These are phyloP conservation scores for Priceomyces haplophilus DNA, from an alignment of 805 yeast species.

Conservation along the genomic window DNA sequence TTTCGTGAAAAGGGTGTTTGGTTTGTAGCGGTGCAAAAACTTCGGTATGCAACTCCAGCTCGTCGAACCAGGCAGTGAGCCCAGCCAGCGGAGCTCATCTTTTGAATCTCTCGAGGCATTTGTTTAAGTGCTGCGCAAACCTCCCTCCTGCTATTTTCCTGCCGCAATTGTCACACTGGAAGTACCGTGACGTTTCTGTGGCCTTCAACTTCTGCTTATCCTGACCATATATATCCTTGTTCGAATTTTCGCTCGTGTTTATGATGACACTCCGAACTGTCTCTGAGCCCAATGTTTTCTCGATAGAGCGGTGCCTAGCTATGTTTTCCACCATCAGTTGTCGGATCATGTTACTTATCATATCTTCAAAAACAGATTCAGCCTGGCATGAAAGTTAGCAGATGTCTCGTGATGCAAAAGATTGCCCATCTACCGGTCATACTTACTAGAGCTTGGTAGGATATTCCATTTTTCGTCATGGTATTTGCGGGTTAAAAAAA, in stretches of 20 bases:
- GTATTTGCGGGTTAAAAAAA: too few relatives aligned
- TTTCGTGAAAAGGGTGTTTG: too few relatives aligned
- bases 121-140: constrained; percentile 89
- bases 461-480: constrained; percentile 18
- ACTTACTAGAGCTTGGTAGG: constrained; percentile 22
- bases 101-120: constrained; percentile 76
- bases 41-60: too few relatives aligned
- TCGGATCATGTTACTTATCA: constrained; percentile 30
- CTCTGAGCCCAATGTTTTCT: constrained; percentile 13
- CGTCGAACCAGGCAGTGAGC: too few relatives aligned
- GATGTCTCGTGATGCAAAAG: neutral
- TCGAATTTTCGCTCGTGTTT: constrained; percentile 13
- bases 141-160: constrained; percentile 87
- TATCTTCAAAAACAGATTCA: constrained; percentile 34
- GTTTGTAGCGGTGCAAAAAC: too few relatives aligned
- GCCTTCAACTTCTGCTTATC: constrained; percentile 43
- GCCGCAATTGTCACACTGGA: constrained; percentile 76
- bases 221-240: constrained; percentile 48
- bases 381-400: constrained; percentile 27
- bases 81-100: constrained; percentile 10
- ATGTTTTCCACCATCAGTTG: constrained; percentile 26
- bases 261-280: constrained; percentile 13
- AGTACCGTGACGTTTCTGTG: constrained; percentile 55
- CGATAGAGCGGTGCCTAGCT: constrained; percentile 21
- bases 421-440: neutral